Evolutionary conservation across 2,329 filamentous ascomycete genomes (phyloP).

Genomic region (Curvularia spicifera): DNA sequence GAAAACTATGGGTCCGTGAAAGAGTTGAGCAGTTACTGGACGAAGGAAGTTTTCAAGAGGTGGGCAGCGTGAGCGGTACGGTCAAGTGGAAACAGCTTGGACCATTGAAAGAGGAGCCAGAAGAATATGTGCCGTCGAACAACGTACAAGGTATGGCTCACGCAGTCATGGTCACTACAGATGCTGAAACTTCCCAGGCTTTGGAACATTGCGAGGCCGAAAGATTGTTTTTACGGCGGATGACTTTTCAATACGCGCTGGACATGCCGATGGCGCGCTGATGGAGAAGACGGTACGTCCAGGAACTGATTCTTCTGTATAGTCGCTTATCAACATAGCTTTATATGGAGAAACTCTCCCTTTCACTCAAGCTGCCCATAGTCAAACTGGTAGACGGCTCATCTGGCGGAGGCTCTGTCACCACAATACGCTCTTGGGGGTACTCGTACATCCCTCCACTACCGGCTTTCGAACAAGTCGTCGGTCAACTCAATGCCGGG

Average conservation of each 20-base stretch:
- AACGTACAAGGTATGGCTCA: slow-evolving; percentile 61
- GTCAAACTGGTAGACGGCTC: slow-evolving; percentile 70
- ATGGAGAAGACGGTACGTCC: slow-evolving; percentile 59
- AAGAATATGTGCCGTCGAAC: slow-evolving; percentile 64
- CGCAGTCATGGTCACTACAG: background rate
- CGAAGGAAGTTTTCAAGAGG: slow-evolving; percentile 61
- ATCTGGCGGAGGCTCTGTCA: slow-evolving; percentile 68
- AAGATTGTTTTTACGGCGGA: slow-evolving; percentile 67
- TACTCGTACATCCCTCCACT: slow-evolving; percentile 68
- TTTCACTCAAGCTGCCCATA: slow-evolving; percentile 64
- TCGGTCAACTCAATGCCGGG: slow-evolving; percentile 65
- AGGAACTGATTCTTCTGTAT: background rate
- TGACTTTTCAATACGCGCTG: slow-evolving; percentile 68
- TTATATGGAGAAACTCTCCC: slow-evolving; percentile 67
- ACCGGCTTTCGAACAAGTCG: slow-evolving; percentile 59
- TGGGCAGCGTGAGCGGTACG: slow-evolving; percentile 66
- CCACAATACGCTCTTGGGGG: slow-evolving; percentile 61
- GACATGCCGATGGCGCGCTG: slow-evolving; percentile 67
- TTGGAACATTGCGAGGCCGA: slow-evolving; percentile 60
- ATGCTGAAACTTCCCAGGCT: slow-evolving; percentile 39
- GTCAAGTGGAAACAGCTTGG: slow-evolving; percentile 63
- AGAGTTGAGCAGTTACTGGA: slow-evolving; percentile 66
- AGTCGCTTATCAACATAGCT: slow-evolving; percentile 44
- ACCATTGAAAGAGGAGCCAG: slow-evolving; percentile 55
- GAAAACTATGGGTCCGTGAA: slow-evolving; percentile 70